Evolutionary conservation across 2,329 filamentous ascomycete genomes (phyloP), one percentile per base, ranked within the genome.

Genomic region (Cordyceps militaris): DNA sequence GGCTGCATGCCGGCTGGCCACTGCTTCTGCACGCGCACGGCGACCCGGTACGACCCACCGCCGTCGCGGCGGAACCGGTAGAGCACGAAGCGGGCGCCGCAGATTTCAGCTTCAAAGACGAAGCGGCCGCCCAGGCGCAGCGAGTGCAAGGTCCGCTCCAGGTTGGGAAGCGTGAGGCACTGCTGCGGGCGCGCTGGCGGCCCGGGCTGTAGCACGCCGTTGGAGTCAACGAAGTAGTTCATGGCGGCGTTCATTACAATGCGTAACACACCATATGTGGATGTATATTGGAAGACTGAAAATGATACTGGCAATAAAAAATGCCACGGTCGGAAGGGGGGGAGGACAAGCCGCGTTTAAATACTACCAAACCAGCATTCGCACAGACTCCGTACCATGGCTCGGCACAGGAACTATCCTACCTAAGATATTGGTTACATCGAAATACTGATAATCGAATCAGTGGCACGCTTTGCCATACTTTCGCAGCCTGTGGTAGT

Each of bases 391-490:
- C 24, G 28, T 32, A 26, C 13, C 8, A 34, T 32, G 26, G 4
- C 38, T 24, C 19, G 3, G 34, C 30, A 21, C 16, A 24, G 3
- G 14, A 26, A 14, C 6, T 48, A 44, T 23, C n/a, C 23, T 56
- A 56, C 23, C 6, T 23, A 26, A 5, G 24, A 46, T 13, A 38
- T 14, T n/a, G n/a, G 23, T 24, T 58, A 48, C 34, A 47, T 51
- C 6, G 14, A 24, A n/a, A 36, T 8, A 3, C 1, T 42, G 7
- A 2, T 42, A n/a, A 42, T 21, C 36, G 59, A 11, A 21, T 71
- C 60, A 78, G 62, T 79, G 76, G 49, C 76, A 79, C 1, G 72
- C 69, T 60, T 74, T 79, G 14, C 79, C 78, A 61, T 74, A 79
- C 60, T 71, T 79, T 42, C 73, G 66, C 30, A 82, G 64, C 4